Conservation (phyloP, 2,329 filamentous ascomycete genomes). For the Colletotrichum truncatum region DNA sequence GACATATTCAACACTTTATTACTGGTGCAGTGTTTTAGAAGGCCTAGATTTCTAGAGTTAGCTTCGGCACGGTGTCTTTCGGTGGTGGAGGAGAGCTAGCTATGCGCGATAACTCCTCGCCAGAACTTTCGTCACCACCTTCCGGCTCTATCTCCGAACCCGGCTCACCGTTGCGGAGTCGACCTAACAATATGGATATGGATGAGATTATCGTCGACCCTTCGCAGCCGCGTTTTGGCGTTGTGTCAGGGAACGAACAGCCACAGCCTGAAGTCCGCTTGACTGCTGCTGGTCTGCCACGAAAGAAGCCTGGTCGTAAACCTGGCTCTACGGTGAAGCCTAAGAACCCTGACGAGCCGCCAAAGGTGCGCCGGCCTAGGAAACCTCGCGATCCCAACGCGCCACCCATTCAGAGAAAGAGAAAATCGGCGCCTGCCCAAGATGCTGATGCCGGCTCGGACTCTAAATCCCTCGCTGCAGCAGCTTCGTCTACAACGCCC, state of each 20-base stretch:
- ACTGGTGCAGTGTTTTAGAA: neutral
- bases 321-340: constrained; percentile 64
- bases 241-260: constrained; percentile 36
- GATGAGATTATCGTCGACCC: constrained; percentile 61
- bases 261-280: constrained; percentile 40
- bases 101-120: constrained; percentile 52
- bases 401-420: constrained; percentile 62
- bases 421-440: constrained; percentile 55
- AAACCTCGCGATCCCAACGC: constrained; percentile 70
- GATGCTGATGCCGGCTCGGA: constrained; percentile 47
- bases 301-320: constrained; percentile 73
- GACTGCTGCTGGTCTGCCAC: constrained; percentile 65
- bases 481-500: constrained; percentile 33
- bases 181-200: constrained; percentile 48
- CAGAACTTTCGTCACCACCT: constrained; percentile 61
- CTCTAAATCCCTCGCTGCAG: constrained; percentile 43
- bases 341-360: constrained; percentile 51
- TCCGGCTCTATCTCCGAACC: constrained; percentile 60
- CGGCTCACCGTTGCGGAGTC: constrained; percentile 49
- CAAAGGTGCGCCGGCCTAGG: constrained; percentile 61
- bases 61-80: constrained; percentile 6
- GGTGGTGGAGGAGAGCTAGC: constrained; percentile 25
- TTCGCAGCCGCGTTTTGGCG: constrained; percentile 44
- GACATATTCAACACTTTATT: neutral
- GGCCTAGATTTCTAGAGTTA: neutral